A percentile compares a stretch with the other conserved stretches of the same genome.
Conservation (phyloP, 2,329 filamentous ascomycete genomes). For the Penicillium sp. region DNA sequence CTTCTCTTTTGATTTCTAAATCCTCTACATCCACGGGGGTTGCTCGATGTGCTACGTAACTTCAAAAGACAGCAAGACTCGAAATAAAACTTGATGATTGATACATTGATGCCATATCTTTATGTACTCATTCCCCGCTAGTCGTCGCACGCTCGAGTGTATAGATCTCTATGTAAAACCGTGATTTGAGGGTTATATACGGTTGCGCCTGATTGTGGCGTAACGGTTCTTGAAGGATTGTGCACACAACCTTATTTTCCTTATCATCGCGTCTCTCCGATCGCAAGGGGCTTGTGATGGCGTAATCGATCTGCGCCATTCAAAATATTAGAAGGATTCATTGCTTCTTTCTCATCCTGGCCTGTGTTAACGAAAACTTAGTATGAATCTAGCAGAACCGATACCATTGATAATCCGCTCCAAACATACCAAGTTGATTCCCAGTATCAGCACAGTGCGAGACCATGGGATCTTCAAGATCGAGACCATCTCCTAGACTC, state of each 20-base stretch:
- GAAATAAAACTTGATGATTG: too few relatives aligned
- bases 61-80: too few relatives aligned
- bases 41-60: too few relatives aligned
- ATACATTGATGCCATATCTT: too few relatives aligned
- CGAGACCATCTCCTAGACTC: slow-evolving; percentile 24
- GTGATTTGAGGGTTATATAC: background rate
- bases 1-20: too few relatives aligned
- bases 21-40: too few relatives aligned
- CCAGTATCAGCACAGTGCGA: slow-evolving; percentile 34
- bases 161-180: background rate
- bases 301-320: slow-evolving; percentile 2
- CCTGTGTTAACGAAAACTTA: background rate
- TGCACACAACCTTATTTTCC: background rate
- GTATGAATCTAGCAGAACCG: too few relatives aligned
- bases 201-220: background rate
- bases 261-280: background rate
- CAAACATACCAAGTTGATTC: slow-evolving; percentile 35
- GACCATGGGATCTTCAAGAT: slow-evolving; percentile 35
- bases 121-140: background rate
- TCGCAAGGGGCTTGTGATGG: background rate
- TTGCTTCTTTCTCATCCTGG: slow-evolving; percentile 30
- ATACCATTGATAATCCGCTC: background rate
- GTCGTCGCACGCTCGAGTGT: background rate
- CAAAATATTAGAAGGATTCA: slow-evolving; percentile 23
- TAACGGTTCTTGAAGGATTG: background rate